Evolutionary conservation across 352 stramenopile genomes (phyloP).

Genomic region (Globisporangium paroecandrum): DNA sequence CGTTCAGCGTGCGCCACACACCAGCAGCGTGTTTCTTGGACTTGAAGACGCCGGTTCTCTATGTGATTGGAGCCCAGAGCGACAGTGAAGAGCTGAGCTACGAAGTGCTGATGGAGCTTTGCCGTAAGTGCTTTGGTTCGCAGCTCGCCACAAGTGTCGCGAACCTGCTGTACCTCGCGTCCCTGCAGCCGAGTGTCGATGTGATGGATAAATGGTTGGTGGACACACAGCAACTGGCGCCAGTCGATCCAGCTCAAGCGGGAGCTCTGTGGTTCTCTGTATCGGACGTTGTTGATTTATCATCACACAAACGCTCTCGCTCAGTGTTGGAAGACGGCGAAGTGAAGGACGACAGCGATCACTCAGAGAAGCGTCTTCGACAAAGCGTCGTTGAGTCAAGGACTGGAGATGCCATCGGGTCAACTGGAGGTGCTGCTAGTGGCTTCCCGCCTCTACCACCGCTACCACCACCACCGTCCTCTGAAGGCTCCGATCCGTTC

Average conservation of each 20-base stretch:
- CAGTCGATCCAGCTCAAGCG: slow-evolving; percentile 31
- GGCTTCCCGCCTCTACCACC: slow-evolving; percentile 9
- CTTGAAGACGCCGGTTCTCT: slow-evolving; percentile 26
- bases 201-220: slow-evolving; percentile 54
- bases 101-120: slow-evolving; percentile 53
- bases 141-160: slow-evolving; percentile 46
- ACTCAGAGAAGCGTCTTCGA: slow-evolving; percentile 13
- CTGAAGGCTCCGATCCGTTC: neutral
- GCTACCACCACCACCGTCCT: neutral
- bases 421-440: neutral
- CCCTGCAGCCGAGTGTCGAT: slow-evolving; percentile 37
- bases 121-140: slow-evolving; percentile 46
- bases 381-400: neutral
- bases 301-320: slow-evolving; percentile 9
- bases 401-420: neutral
- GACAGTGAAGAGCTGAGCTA: slow-evolving; percentile 38
- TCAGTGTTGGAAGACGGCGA: slow-evolving; percentile 55
- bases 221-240: slow-evolving; percentile 53
- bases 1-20: slow-evolving; percentile 32
- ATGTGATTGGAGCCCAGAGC: slow-evolving; percentile 26
- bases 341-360: slow-evolving; percentile 32
- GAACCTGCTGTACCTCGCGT: slow-evolving; percentile 73
- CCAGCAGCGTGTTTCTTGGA: slow-evolving; percentile 49
- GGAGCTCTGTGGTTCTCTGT: slow-evolving; percentile 28
- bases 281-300: neutral